These are phyloP conservation scores for Termitomyces heimii DNA, from an alignment of 768 basidiomycete genomes.

Conservation along the genomic window DNA sequence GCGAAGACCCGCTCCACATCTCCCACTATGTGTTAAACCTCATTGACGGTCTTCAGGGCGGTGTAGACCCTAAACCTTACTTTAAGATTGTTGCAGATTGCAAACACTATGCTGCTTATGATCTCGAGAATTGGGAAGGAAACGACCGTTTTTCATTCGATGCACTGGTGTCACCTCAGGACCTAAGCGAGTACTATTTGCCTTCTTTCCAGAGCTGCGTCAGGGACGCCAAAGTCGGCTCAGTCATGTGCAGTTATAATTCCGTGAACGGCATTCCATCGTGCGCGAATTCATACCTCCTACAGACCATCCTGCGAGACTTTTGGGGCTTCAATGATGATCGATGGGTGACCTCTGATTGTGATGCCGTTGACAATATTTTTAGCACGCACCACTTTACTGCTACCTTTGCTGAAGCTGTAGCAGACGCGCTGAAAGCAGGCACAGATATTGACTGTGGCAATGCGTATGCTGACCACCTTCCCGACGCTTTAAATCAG, in stretches of 20 bases:
- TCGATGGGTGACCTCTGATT: slow-evolving; percentile 53
- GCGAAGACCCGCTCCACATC: slow-evolving; percentile 52
- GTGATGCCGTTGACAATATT: slow-evolving; percentile 48
- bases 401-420: slow-evolving; percentile 36
- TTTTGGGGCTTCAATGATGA: slow-evolving; percentile 46
- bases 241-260: slow-evolving; percentile 63
- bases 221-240: slow-evolving; percentile 53
- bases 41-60: slow-evolving; percentile 51
- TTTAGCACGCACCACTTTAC: slow-evolving; percentile 46
- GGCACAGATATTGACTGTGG: slow-evolving; percentile 56
- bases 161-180: slow-evolving; percentile 48
- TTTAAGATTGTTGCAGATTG: slow-evolving; percentile 51
- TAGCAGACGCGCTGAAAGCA: slow-evolving; percentile 43
- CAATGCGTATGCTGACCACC: slow-evolving; percentile 34
- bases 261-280: slow-evolving; percentile 54
- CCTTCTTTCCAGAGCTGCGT: slow-evolving; percentile 54
- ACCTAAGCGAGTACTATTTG: slow-evolving; percentile 50
- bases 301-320: slow-evolving; percentile 46
- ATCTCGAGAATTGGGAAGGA: slow-evolving; percentile 52
- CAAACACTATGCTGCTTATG: slow-evolving; percentile 58
- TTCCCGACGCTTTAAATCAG: slow-evolving; percentile 43
- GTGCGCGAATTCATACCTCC: slow-evolving; percentile 47
- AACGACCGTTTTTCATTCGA: slow-evolving; percentile 44
- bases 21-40: slow-evolving; percentile 49
- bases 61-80: slow-evolving; percentile 43